phyloP scores from a whole-genome alignment of 148 eudicot species.

The Drosera capensis region DNA sequence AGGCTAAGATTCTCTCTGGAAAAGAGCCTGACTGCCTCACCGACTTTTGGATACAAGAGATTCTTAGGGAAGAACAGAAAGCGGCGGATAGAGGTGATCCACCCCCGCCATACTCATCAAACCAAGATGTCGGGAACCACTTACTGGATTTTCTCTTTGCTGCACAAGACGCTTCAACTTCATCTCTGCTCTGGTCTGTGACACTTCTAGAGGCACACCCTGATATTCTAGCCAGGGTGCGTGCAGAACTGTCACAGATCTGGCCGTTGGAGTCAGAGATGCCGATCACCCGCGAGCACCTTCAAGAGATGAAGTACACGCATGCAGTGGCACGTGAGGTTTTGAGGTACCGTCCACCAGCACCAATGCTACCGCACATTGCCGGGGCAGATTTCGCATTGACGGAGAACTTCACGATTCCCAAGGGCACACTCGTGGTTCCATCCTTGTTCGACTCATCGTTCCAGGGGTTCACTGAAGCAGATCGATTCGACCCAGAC shows the following conservation, averaged over 20 bases:
- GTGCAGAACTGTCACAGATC: constrained; percentile 26
- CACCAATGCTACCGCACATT: constrained; percentile 67
- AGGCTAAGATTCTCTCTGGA: constrained; percentile 18
- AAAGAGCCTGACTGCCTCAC: constrained; percentile 50
- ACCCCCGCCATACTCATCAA: constrained; percentile 19
- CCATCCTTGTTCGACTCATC: constrained; percentile 80
- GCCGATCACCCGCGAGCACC: constrained; percentile 40
- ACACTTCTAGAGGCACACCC: constrained; percentile 50
- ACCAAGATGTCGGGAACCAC: constrained; percentile 35
- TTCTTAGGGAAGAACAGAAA: constrained; percentile 24
- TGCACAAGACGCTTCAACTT: constrained; percentile 78
- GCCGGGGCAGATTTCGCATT: constrained; percentile 49
- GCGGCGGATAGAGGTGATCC: constrained; percentile 1
- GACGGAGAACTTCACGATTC: constrained; percentile 33
- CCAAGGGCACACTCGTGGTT: constrained; percentile 68
- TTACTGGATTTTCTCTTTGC: constrained; percentile 76
- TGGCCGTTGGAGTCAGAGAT: constrained; percentile 41
- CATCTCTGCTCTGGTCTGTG: constrained; percentile 80
- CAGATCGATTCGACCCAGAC: constrained; percentile 72
- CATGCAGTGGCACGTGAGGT: constrained; percentile 88
- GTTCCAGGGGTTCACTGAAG: constrained; percentile 61
- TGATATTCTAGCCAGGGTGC: constrained; percentile 32
- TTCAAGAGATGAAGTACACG: constrained; percentile 51
- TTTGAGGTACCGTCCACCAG: constrained; percentile 50
- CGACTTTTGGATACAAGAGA: constrained; percentile 78